These are phyloP conservation scores for Diaporthe batatas DNA, from an alignment of 2,329 filamentous ascomycete species.

Conservation along the genomic window DNA sequence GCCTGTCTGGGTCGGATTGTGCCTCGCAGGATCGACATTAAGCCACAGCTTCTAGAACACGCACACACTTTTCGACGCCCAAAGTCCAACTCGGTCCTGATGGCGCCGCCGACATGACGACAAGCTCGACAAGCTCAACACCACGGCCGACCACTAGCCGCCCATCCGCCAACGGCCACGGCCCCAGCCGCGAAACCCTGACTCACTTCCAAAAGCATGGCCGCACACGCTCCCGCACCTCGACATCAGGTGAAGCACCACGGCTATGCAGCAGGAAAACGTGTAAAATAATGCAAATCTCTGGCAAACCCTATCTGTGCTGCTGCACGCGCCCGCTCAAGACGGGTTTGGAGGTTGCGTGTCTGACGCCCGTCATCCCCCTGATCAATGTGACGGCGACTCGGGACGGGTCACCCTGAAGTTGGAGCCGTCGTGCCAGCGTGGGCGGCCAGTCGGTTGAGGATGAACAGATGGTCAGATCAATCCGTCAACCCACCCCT, in stretches of 20 bases:
- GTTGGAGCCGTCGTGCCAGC: neutral
- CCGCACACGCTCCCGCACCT: neutral
- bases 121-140: conserved; percentile 21
- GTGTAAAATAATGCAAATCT: conserved; percentile 21
- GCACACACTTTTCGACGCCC: neutral
- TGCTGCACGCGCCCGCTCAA: conserved; percentile 8
- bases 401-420: conserved; percentile 26
- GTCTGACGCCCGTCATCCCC: conserved; percentile 11
- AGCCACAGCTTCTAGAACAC: conserved; percentile 28
- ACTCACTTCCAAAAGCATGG: neutral
- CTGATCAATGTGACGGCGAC: conserved; percentile 27
- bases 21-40: conserved; percentile 16
- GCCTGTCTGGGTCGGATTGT: conserved; percentile 2
- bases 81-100: neutral
- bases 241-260: conserved; percentile 21
- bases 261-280: neutral
- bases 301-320: conserved; percentile 31
- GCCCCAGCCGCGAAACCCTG: conserved; percentile 11
- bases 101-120: neutral
- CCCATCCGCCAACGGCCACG: neutral
- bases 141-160: too few relatives aligned
- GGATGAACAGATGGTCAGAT: conserved; percentile 33
- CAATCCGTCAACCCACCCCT: neutral
- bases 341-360: neutral
- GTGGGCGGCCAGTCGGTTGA: neutral